Base-by-base conservation (phyloP, 1,139 yeast species). In the Candida mesenterica region DNA sequence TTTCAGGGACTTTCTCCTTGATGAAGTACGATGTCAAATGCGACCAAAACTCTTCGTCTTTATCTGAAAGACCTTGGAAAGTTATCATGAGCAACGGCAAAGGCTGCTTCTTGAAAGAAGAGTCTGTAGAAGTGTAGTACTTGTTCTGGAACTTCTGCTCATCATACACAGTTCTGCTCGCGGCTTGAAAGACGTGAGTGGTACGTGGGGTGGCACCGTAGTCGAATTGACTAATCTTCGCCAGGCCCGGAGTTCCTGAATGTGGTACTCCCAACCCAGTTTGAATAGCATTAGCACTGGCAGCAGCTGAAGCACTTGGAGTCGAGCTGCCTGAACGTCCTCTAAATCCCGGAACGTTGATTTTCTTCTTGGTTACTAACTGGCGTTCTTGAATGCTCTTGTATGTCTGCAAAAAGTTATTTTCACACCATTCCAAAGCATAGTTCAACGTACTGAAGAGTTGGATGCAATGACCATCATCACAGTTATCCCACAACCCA, bases 361-460 rank as follows among this genome's bases (percentile, higher is more conserved):
- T 41, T 34, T 45, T 44, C 25, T 47, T 50, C 34, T 54, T 54
- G 37, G 50, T 51, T 8, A 26, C 18, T 10, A 38, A 30, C 19
- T 36, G 36, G 4, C 34, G 25, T 20, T 42, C 42, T 38, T 61
- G 53, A 26, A 67, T 53, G 24, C 51, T 45, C 40, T 61, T 69
- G 61, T 86, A 89, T 32, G 87, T 81, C 32, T 77, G 70, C 49
- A 92, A 70, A 51, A 89, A 88, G 46, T 84, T 81, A 60, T 92
- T 90, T 55, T 92, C 99, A 67, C 97, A 88, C 96, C 96, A 90
- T 59, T 92, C 97, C 35, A 92, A 69, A 0, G 96, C 96, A 42
- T 86, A 76, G 54, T 94, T 92, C 44, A 92, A 70, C 39, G 87
- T 83, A 40, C 76, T 75, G 54, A 85, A 86, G 28, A 86, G 66